Conservation (phyloP, 805 yeast genomes). For the Sungouiozyma ichnusensis region DNA sequence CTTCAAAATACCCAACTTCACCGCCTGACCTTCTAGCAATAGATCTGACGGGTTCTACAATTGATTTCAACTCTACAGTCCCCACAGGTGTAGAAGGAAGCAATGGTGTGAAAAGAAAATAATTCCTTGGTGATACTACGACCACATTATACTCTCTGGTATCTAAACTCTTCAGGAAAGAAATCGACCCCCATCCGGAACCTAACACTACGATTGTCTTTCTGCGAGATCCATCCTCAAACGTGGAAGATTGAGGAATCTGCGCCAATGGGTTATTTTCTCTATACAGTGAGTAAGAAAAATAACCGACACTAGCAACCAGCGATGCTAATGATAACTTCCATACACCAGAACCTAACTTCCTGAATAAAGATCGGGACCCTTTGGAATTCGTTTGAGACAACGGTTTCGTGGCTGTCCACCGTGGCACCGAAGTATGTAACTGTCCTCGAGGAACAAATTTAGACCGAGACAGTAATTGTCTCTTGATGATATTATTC, state of each 20-base stretch:
- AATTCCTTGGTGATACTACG: conserved; percentile 88
- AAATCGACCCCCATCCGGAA: conserved; percentile 92
- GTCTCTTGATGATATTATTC: not conserved
- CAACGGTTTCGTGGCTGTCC: not conserved
- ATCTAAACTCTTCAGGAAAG: conserved; percentile 74
- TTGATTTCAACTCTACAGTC: conserved; percentile 79
- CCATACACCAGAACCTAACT: conserved; percentile 8
- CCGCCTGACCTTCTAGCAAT: conserved; percentile 72
- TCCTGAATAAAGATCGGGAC: conserved; percentile 8
- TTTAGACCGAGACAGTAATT: not conserved
- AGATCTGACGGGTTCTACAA: conserved; percentile 85
- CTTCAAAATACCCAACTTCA: conserved; percentile 77
- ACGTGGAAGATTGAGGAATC: conserved; percentile 45
- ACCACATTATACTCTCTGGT: conserved; percentile 81
- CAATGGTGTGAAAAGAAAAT: conserved; percentile 91
- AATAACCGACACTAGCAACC: conserved; percentile 43
- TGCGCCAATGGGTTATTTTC: conserved; percentile 56
- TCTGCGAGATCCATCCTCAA: conserved; percentile 36
- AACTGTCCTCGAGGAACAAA: not conserved
- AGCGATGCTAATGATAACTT: conserved; percentile 37
- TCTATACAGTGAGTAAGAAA: conserved; percentile 51
- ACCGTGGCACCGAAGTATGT: not conserved
- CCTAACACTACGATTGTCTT: conserved; percentile 58
- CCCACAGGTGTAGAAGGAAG: conserved; percentile 94
- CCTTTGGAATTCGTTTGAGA: not conserved